Base-by-base conservation (phyloP, 257 asterid species). In the Mentha longifolia region DNA sequence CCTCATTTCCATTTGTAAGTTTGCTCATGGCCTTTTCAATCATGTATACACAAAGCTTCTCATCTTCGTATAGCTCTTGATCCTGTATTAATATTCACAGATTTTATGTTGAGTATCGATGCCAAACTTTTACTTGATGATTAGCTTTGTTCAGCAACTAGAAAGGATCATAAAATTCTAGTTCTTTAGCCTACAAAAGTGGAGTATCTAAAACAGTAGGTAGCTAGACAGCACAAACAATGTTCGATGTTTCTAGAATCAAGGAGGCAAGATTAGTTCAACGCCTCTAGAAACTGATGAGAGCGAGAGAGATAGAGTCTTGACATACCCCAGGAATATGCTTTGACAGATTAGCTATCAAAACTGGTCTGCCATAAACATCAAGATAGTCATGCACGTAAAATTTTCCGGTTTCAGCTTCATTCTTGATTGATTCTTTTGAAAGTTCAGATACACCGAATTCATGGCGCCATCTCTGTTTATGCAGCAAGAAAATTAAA, bases 21-120 rank as follows among this genome's bases (percentile, higher is more conserved):
- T 70, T 86, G 72, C 82, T 81, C 30, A 91, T 64, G 56, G 96
- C 96, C 83, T 89, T 91, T 82, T 91, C 96, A 73, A 91, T 81
- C 75, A 87, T 75, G 73, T 78, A 87, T 19, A 83, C 87, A 31
- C 92, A 89, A 8, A 91, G 87, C 84, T 87, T 84, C 83, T 91
- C 87, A 75, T 91, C 97, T 76, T 87, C 92, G 70, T 19, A 17
- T 19, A 22, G 57, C 37, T 74, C 86, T 62, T 57, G 76, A 81
- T 81, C 82, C 93, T 85, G 37, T 33, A 33, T 33, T 3, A 33
- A 33, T 33, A 33, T 33, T 3, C 5, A 3, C 37, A 6, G 37
- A 33, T 3, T 33, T 3, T 33, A 33, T 33, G 4, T 6, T 4
- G 6, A 33, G 1, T 33, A 33, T 33, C 37, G 6, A 3, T 33